Percentiles rank a stretch among this genome's conserved stretches.
Evolutionary conservation across 257 asterid species (phyloP).

Genomic region (Solanum pennellii): DNA sequence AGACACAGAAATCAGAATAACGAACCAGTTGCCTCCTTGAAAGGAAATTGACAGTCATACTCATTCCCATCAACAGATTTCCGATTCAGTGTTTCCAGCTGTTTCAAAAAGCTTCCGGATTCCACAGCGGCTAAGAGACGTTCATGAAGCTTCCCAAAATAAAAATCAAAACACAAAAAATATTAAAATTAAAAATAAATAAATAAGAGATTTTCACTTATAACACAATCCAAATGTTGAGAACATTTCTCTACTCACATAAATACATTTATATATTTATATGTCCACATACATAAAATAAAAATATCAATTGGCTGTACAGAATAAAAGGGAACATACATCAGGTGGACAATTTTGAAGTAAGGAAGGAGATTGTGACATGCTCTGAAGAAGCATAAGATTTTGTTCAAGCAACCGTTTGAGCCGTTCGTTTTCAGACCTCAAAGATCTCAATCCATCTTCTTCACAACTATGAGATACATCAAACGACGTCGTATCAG

Average conservation of each 20-base stretch:
- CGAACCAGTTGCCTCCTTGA: constrained; percentile 62
- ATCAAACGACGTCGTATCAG: constrained; percentile 2
- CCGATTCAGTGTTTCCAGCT: constrained; percentile 39
- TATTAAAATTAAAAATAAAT: no score
- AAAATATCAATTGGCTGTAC: not conserved
- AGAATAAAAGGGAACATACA: constrained; percentile 21
- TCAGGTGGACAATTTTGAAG: constrained; percentile 56
- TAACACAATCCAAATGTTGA: not conserved
- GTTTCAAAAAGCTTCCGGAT: constrained; percentile 47
- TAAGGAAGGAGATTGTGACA: constrained; percentile 39
- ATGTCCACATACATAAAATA: not conserved
- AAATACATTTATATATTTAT: not conserved
- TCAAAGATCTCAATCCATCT: constrained; percentile 31
- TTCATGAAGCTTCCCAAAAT: constrained; percentile 35
- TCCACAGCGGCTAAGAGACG: constrained; percentile 47
- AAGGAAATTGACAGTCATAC: constrained; percentile 37
- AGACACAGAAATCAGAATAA: not conserved
- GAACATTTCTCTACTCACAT: not conserved
- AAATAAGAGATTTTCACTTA: not conserved
- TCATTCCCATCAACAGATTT: constrained; percentile 11
- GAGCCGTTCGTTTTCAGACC: constrained; percentile 65
- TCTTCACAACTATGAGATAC: not conserved
- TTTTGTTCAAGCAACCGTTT: constrained; percentile 62
- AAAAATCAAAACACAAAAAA: not conserved
- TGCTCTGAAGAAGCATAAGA: constrained; percentile 45